These are phyloP conservation scores for Physcomitrellopsis africana DNA, from an alignment of 225 moss, liverwort and hornwort species.

Conservation along the genomic window DNA sequence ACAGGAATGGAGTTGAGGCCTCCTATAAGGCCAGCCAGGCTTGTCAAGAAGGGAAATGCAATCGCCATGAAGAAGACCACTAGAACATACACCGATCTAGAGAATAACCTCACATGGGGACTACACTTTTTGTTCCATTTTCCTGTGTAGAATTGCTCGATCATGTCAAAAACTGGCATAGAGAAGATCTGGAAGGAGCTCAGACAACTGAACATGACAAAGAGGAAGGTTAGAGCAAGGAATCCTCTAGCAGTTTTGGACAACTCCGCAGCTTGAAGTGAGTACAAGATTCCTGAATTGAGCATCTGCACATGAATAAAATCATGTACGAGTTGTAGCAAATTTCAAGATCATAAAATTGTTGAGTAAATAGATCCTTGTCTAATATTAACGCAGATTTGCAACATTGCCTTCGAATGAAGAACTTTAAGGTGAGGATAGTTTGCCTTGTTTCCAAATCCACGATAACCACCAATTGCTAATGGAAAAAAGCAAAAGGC, in stretches of 20 bases:
- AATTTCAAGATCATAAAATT: neutral
- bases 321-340: neutral
- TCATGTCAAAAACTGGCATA: constrained; percentile 74
- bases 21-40: constrained; percentile 65
- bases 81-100: constrained; percentile 50
- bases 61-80: constrained; percentile 59
- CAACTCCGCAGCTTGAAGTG: constrained; percentile 52
- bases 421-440: neutral
- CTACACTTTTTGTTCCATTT: constrained; percentile 53
- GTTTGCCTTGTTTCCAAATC: constrained; percentile 64
- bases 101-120: constrained; percentile 35
- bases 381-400: neutral
- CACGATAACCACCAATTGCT: constrained; percentile 66
- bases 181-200: constrained; percentile 84
- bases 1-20: constrained; percentile 71
- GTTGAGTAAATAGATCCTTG: too few relatives aligned
- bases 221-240: constrained; percentile 60
- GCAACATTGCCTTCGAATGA: neutral
- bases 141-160: constrained; percentile 60
- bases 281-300: constrained; percentile 63
- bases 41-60: constrained; percentile 68
- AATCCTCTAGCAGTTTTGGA: constrained; percentile 39
- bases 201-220: constrained; percentile 62
- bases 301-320: constrained; percentile 57
- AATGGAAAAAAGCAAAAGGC: constrained; percentile 79